A percentile compares a stretch with the other conserved stretches of the same genome.
Evolutionary conservation across 1,139 yeast species (phyloP).

Genomic region (Wickerhamiella pararugosa): DNA sequence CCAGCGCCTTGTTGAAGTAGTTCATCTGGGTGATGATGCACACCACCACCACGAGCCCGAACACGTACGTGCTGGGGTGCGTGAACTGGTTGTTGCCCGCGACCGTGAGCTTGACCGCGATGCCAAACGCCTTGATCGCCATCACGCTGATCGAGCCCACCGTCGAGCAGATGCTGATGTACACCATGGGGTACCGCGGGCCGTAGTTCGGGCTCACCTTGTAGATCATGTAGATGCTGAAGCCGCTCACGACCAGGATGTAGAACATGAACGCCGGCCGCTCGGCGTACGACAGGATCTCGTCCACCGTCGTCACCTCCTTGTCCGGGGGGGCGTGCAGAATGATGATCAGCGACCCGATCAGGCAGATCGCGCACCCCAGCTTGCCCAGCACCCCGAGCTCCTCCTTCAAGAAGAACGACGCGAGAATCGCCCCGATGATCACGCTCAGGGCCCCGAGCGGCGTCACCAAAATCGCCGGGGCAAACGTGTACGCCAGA

Average conservation of each 20-base stretch:
- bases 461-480: constrained; percentile 85
- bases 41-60: constrained; percentile 59
- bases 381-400: constrained; percentile 80
- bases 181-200: constrained; percentile 71
- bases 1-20: constrained; percentile 83
- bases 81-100: constrained; percentile 84
- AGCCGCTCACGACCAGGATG: constrained; percentile 43
- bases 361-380: constrained; percentile 84
- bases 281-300: constrained; percentile 64
- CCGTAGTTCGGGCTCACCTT: constrained; percentile 75
- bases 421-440: constrained; percentile 77
- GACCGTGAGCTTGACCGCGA: constrained; percentile 73
- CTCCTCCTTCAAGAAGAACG: constrained; percentile 71
- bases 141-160: constrained; percentile 88
- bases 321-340: constrained; percentile 90
- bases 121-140: constrained; percentile 88
- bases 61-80: constrained; percentile 70
- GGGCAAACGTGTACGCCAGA: constrained; percentile 93
- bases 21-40: constrained; percentile 89
- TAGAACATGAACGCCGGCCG: constrained; percentile 69
- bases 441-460: constrained; percentile 82
- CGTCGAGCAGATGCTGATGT: constrained; percentile 75
- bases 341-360: constrained; percentile 83
- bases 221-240: constrained; percentile 67
- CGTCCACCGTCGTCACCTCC: constrained; percentile 79